Evolutionary conservation across 768 basidiomycete genomes (phyloP).

Genomic region (Psilocybe sp.): DNA sequence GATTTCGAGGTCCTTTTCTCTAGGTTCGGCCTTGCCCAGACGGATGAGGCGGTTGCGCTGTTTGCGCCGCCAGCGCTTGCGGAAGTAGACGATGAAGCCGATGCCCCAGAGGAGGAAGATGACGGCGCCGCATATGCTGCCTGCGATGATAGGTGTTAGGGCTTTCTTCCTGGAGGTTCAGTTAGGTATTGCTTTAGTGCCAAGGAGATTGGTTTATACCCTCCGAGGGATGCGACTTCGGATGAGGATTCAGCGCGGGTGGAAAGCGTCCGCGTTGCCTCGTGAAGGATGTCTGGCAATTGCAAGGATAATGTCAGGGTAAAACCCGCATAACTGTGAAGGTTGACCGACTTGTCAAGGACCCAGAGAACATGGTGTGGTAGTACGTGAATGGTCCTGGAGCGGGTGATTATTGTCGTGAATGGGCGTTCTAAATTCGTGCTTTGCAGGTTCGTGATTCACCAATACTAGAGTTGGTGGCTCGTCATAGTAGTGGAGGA

Average conservation of each 20-base stretch:
- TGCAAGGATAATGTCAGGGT: not conserved
- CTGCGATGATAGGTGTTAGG: conserved; percentile 61
- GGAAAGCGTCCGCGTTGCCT: conserved; percentile 10
- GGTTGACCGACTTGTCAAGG: no score
- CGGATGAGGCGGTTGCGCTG: conserved; percentile 39
- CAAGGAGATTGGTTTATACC: conserved; percentile 24
- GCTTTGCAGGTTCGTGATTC: no score
- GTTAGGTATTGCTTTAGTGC: not conserved
- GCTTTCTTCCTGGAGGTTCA: conserved; percentile 41
- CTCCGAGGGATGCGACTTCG: conserved; percentile 35
- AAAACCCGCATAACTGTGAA: no score
- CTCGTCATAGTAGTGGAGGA: no score
- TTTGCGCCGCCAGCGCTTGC: conserved; percentile 49
- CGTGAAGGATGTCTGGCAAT: conserved; percentile 1
- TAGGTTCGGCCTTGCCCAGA: conserved; percentile 39
- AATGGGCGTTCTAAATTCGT: no score
- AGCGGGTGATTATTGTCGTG: no score
- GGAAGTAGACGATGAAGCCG: conserved; percentile 56
- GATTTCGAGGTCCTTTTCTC: conserved; percentile 33
- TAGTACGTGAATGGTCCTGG: no score
- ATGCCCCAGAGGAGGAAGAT: conserved; percentile 52
- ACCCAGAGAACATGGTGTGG: no score
- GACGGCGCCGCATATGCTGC: conserved; percentile 51
- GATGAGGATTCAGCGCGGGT: conserved; percentile 31
- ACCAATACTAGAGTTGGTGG: no score